These are phyloP conservation scores for Fomitopsis pinicola DNA, from an alignment of 1,284 basidiomycete genomes.

Conservation along the genomic window DNA sequence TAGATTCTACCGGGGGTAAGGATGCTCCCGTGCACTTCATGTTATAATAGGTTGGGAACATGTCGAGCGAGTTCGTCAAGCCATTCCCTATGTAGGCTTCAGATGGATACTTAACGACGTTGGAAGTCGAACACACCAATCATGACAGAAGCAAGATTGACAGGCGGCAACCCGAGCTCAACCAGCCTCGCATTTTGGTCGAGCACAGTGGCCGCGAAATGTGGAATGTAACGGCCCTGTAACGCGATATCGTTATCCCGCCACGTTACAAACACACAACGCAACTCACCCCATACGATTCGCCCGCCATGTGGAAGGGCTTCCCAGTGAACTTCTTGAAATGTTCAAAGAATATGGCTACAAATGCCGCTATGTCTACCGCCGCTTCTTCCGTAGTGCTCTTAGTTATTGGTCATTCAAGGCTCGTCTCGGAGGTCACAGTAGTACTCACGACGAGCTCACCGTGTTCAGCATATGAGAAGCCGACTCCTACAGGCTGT, in stretches of 20 bases:
- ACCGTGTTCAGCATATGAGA: background rate
- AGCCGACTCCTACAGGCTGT: conserved; percentile 41
- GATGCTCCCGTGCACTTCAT: conserved; percentile 27
- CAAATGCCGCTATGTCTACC: conserved; percentile 64
- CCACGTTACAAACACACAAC: background rate
- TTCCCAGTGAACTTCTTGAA: conserved; percentile 64
- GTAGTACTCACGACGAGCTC: background rate
- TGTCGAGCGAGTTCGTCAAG: conserved; percentile 19
- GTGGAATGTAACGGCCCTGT: conserved; percentile 79
- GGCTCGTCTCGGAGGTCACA: background rate
- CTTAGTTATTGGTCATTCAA: background rate
- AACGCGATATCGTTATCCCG: background rate
- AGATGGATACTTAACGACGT: background rate
- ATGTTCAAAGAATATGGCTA: conserved; percentile 71
- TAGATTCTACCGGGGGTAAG: conserved; percentile 20
- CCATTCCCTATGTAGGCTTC: conserved; percentile 43
- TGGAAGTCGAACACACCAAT: conserved; percentile 52
- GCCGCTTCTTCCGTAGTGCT: conserved; percentile 44
- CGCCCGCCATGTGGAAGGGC: conserved; percentile 69
- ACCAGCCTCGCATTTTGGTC: conserved; percentile 69
- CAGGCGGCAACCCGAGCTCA: conserved; percentile 56
- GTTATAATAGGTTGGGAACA: conserved; percentile 29
- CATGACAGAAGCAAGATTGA: conserved; percentile 78
- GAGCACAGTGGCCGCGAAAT: conserved; percentile 76
- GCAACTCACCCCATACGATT: conserved; percentile 55